Conservation (phyloP, 768 basidiomycete genomes). For the Termitomyces sp. region DNA sequence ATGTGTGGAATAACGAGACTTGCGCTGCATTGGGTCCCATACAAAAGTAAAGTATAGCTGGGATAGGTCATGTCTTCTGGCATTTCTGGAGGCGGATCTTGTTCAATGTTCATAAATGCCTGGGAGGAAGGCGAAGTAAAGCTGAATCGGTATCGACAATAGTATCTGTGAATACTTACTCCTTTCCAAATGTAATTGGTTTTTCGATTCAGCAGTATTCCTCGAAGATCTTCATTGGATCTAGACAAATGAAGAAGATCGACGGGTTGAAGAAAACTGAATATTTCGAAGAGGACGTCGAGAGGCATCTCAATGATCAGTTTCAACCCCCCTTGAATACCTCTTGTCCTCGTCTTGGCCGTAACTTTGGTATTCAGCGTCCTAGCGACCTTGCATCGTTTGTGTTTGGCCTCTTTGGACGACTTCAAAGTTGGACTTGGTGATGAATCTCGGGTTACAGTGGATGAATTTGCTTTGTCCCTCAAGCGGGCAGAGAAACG, state of each 20-base stretch:
- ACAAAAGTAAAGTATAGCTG: slow-evolving; percentile 29
- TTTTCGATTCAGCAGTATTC: slow-evolving; percentile 22
- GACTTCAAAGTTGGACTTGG: not conserved
- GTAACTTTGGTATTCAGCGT: not conserved
- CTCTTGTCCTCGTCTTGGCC: not conserved
- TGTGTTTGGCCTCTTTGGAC: not conserved
- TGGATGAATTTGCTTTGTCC: not conserved
- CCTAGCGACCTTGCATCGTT: not conserved
- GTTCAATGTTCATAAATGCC: slow-evolving; percentile 19
- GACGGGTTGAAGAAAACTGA: slow-evolving; percentile 29
- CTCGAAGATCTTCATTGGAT: slow-evolving; percentile 28
- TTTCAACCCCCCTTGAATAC: slow-evolving; percentile 16
- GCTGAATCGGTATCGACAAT: not conserved
- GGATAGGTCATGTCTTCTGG: slow-evolving; percentile 26
- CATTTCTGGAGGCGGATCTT: slow-evolving; percentile 15
- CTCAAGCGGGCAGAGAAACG: slow-evolving; percentile 2
- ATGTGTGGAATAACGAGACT: slow-evolving; percentile 3
- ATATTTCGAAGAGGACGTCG: slow-evolving; percentile 33
- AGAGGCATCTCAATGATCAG: slow-evolving; percentile 28
- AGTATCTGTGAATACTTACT: slow-evolving; percentile 7
- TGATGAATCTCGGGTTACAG: not conserved
- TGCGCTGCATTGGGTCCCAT: slow-evolving; percentile 28
- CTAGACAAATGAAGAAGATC: slow-evolving; percentile 37
- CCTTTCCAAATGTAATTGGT: slow-evolving; percentile 27
- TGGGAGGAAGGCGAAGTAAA: not conserved